phyloP scores from a whole-genome alignment of 1,284 basidiomycete genomes.

The Boletellus deceptivus region DNA sequence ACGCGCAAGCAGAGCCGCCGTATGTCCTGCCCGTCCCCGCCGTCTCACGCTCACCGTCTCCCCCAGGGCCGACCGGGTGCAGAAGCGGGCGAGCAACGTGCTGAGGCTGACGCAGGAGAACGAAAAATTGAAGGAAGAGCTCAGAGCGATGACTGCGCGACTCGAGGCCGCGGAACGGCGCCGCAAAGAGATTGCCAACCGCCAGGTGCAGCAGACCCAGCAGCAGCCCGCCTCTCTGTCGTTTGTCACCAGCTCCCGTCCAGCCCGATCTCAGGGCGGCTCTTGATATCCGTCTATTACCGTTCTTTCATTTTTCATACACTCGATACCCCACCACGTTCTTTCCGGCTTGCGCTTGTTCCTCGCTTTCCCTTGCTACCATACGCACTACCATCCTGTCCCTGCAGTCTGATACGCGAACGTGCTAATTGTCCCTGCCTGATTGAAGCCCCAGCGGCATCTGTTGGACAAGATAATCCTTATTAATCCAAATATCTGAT shows the following conservation, averaged over 20 bases:
- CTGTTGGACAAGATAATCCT: slow-evolving; percentile 16
- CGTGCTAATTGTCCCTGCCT: not conserved
- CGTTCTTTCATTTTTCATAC: slow-evolving; percentile 24
- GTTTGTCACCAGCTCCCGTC: slow-evolving; percentile 14
- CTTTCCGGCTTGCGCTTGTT: slow-evolving; percentile 5
- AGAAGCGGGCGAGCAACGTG: slow-evolving; percentile 75
- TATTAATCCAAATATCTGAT: slow-evolving; percentile 10
- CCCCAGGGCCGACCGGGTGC: slow-evolving; percentile 55
- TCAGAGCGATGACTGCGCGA: slow-evolving; percentile 70
- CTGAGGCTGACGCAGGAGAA: slow-evolving; percentile 73
- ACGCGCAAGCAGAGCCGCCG: slow-evolving; percentile 24
- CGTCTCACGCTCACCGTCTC: slow-evolving; percentile 21
- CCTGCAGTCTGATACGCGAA: not conserved
- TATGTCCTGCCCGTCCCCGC: slow-evolving; percentile 31
- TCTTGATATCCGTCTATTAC: slow-evolving; percentile 31
- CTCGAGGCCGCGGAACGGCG: slow-evolving; percentile 70
- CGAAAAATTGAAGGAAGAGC: slow-evolving; percentile 69
- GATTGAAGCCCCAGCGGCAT: not conserved
- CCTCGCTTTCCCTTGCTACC: slow-evolving; percentile 8
- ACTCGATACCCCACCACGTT: slow-evolving; percentile 30
- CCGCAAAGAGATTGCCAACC: slow-evolving; percentile 52
- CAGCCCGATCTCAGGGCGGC: slow-evolving; percentile 16
- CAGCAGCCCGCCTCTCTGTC: slow-evolving; percentile 8
- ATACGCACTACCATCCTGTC: not conserved
- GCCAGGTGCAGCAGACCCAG: slow-evolving; percentile 33